Conservation (phyloP, 192 early-diverging fungal species). For the Entophlyctis helioformis region DNA sequence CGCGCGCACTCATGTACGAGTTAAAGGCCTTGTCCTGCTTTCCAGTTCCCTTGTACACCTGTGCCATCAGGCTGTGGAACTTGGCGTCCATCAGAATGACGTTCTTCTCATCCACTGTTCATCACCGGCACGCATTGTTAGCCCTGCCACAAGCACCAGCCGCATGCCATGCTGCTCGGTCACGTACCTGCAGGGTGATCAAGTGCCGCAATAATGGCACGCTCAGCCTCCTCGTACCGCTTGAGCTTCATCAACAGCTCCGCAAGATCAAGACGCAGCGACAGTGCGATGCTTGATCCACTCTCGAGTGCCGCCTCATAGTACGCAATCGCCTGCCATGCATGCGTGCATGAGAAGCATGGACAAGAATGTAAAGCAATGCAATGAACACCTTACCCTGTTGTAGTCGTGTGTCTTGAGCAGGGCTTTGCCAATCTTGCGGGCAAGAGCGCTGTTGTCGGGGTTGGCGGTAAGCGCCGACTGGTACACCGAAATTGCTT, state of each 20-base stretch:
- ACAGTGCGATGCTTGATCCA: constrained; percentile 9
- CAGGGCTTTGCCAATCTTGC: constrained; percentile 35
- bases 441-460: constrained; percentile 15
- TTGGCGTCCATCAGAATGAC: constrained; percentile 10
- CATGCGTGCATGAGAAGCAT: not conserved
- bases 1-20: constrained; percentile 17
- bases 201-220: constrained; percentile 18
- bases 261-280: constrained; percentile 26
- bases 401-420: constrained; percentile 36
- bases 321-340: constrained; percentile 25
- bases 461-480: constrained; percentile 28
- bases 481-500: constrained; percentile 42
- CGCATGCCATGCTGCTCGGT: not conserved
- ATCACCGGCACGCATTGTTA: too few species aligned
- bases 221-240: constrained; percentile 25
- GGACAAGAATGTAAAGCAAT: not conserved
- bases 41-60: constrained; percentile 3
- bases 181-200: constrained; percentile 14
- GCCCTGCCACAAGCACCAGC: too few species aligned
- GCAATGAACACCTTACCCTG: constrained; percentile 8
- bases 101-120: constrained; percentile 3
- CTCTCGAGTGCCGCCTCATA: constrained; percentile 24
- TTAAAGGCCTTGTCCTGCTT: constrained; percentile 14
- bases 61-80: constrained; percentile 18
- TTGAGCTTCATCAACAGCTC: constrained; percentile 30